Evolutionary conservation across 2,329 filamentous ascomycete species (phyloP).

Genomic region (Sporothrix luriei): DNA sequence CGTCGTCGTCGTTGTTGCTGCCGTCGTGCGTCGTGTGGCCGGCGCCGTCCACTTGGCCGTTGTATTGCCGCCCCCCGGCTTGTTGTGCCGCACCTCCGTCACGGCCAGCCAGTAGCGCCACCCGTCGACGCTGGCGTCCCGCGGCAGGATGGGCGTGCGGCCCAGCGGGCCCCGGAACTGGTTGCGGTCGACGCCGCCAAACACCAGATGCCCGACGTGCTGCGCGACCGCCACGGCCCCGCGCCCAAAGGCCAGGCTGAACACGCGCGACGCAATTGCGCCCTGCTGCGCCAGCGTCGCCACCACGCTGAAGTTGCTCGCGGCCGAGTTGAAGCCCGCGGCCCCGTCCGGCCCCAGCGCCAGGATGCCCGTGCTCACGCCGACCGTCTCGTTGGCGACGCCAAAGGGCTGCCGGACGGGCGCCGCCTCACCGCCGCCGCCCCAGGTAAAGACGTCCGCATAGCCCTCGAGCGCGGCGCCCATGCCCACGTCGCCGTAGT

Average conservation of each 20-base stretch:
- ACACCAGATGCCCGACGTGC: slow-evolving; percentile 16
- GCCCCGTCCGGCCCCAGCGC: slow-evolving; percentile 27
- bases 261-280: slow-evolving; percentile 24
- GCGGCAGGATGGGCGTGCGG: slow-evolving; percentile 21
- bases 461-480: slow-evolving; percentile 24
- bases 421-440: background rate
- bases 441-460: slow-evolving; percentile 30
- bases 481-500: background rate
- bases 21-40: background rate
- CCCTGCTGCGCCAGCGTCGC: background rate
- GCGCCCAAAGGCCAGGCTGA: slow-evolving; percentile 25
- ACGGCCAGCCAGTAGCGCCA: slow-evolving; percentile 30
- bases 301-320: slow-evolving; percentile 24
- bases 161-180: slow-evolving; percentile 11
- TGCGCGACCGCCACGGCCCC: background rate
- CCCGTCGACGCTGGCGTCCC: slow-evolving; percentile 6
- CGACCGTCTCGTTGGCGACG: slow-evolving; percentile 28
- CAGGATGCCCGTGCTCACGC: slow-evolving; percentile 27
- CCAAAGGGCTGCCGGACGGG: slow-evolving; percentile 23
- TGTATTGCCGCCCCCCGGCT: background rate
- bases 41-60: background rate
- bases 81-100: slow-evolving; percentile 20
- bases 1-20: background rate
- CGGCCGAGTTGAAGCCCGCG: slow-evolving; percentile 25
- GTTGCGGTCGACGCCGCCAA: slow-evolving; percentile 31